These are phyloP conservation scores for Pilobolus umbonatus DNA, from an alignment of 192 early-diverging fungal species.

Conservation along the genomic window DNA sequence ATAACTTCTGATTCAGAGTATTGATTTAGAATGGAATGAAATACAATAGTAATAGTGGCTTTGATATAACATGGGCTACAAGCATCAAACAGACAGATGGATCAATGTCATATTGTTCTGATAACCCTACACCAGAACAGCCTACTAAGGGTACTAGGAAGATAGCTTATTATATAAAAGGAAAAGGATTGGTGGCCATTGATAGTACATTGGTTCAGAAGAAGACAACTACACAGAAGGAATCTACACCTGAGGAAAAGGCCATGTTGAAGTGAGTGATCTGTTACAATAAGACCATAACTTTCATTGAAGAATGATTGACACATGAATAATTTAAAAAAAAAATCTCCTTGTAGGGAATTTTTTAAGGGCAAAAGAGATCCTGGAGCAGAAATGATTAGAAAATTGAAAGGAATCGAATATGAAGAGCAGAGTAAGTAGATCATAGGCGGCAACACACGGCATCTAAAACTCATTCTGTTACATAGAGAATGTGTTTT, in stretches of 20 bases:
- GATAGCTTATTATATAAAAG: slow-evolving; percentile 6
- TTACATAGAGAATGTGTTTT: slow-evolving; percentile 14
- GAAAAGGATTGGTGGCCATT: slow-evolving; percentile 1
- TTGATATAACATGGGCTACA: slow-evolving; percentile 22
- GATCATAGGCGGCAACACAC: too few relatives aligned
- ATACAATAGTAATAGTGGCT: slow-evolving; percentile 3
- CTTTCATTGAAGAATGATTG: not conserved
- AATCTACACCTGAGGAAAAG: not conserved
- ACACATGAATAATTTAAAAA: not conserved
- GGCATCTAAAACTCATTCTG: too few relatives aligned
- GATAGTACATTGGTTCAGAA: not conserved
- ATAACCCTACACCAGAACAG: too few relatives aligned
- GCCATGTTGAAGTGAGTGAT: not conserved
- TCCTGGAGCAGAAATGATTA: slow-evolving; percentile 27
- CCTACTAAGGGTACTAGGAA: too few relatives aligned
- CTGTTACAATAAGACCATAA: too few relatives aligned
- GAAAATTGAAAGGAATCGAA: slow-evolving; percentile 22
- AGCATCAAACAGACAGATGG: not conserved
- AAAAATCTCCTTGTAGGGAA: slow-evolving; percentile 11
- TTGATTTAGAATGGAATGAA: not conserved
- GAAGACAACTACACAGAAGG: not conserved
- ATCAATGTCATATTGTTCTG: too few relatives aligned
- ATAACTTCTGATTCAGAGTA: not conserved
- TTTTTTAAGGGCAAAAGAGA: slow-evolving; percentile 25
- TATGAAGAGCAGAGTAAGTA: slow-evolving; percentile 14